Evolutionary conservation across 352 stramenopile genomes (phyloP), one percentile per base, ranked within the genome.

Genomic region (Phytophthora brassicae): DNA sequence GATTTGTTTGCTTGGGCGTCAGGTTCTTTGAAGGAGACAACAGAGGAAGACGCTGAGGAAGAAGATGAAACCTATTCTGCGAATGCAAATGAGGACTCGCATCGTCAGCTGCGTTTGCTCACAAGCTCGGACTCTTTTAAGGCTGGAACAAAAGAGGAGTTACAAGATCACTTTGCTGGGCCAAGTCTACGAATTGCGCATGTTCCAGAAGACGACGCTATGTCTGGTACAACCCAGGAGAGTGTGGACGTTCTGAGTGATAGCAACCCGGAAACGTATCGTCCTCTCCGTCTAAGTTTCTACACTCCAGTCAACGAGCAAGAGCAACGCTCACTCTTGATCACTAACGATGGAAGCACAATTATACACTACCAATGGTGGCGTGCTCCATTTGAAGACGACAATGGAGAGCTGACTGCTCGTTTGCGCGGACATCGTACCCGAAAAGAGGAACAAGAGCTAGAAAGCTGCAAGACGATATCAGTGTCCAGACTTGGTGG

Each of bases 1-100:
- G 83, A 92, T 48, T 58, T 94, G 24, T 92, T 92, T 47, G 74
- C 85, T 23, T 94, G 85, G 85, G 85, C 83, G 23, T 68, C 70
- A 4, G 60, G 36, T 22, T 41, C 29, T 2, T 60, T 48, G 47
- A 46, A 36, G 45, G 55, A 46, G 23, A n/a, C n/a, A n/a, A n/a
- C n/a, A n/a, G n/a, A n/a, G n/a, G n/a, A n/a, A n/a, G n/a, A n/a
- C n/a, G 22, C 19, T 13, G 31, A 23, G 12, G 12, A 28, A 12
- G 53, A 59, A 6, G 42, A 66, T 24, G 44, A 20, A 51, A 22
- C 20, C 9, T 57, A 73, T 59, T 45, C 55, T 4, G 46, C 63
- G 14, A 42, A 41, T 3, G 26, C 57, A 20, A 56, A 63, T 36
- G 48, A 58, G 36, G 46, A 3, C 26, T 64, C 58, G 22, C 39